Conservation (phyloP, 176 grass and related monocot species). For the Oropetium thomaeum region DNA sequence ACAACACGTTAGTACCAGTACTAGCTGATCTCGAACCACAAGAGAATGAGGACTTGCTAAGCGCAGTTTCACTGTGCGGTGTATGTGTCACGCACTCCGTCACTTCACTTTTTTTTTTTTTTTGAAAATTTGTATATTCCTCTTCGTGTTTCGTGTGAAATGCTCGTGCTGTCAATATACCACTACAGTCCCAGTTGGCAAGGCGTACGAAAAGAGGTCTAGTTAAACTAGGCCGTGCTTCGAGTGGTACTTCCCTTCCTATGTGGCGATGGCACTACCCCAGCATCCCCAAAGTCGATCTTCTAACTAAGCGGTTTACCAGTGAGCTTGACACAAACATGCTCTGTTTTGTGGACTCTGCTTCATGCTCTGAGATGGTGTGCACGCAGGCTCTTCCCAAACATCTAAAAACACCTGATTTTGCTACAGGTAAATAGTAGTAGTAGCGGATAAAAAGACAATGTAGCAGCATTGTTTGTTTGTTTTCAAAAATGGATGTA, state of each 20-base stretch:
- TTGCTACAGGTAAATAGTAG: background rate
- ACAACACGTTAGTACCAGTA: background rate
- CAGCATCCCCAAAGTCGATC: no score
- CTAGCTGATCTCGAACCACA: no score
- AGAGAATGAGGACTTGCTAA: background rate
- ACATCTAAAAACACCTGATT: background rate
- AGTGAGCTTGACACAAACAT: background rate
- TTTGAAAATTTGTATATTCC: no score
- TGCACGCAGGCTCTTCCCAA: background rate
- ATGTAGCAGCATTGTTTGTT: background rate
- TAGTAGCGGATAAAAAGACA: no score
- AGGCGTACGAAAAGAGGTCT: constrained; percentile 8
- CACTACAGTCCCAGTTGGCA: background rate
- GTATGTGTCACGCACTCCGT: no score
- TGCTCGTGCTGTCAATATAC: background rate
- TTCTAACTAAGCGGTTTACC: background rate
- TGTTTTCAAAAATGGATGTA: no score
- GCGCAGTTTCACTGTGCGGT: background rate
- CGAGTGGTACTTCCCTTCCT: background rate
- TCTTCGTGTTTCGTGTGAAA: background rate
- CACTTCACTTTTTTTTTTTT: no score
- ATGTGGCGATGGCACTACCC: background rate
- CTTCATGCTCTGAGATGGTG: background rate
- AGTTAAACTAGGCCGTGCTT: constrained; percentile 16
- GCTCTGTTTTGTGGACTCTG: background rate